Base-by-base conservation (phyloP, 1,284 basidiomycete species). In the Amylostereum areolatum region DNA sequence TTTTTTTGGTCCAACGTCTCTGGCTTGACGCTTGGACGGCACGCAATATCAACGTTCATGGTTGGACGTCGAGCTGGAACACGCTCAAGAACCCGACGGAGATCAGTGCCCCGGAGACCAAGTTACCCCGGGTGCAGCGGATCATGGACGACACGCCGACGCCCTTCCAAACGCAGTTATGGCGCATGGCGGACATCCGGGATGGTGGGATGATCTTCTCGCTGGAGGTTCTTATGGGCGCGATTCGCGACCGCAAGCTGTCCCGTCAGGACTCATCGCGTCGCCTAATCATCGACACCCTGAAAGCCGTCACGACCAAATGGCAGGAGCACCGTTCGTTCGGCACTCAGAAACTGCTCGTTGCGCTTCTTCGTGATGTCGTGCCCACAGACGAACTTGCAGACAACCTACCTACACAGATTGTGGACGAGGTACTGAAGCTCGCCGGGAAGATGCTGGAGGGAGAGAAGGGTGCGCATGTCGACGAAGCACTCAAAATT, bases 141-240 rank as follows among this genome's bases (percentile, higher is more conserved):
- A 29, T 47, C 27, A 43, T 50, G 37, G 35, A 41, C 39, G 25
- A 35, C 27, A 45, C 42, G 2, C 36, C 27, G 12, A 24, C 35
- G 4, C 49, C 41, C 25, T 50, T 50, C 41, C 40, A 43, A 32
- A 35, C 18, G 25, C 52, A 50, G 10, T 37, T 53, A 8, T 50
- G 48, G 41, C 44, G 52, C 28, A 12, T 53, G 28, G 45, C 50
- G 25, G 52, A 53, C 24, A 31, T 53, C 8, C 43, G 43, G n/a
- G 49, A 50, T 35, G 52, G 52, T 24, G 52, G 48, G 25, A 43
- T 40, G 24, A 40, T 50, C 11, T 50, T 37, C 42, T 37, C 36
- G 41, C 32, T 53, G 28, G 52, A 53, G 25, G 41, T 53, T 10
- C 45, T 53, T 30, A 29, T 53, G 24, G 36, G 39, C 2, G 52